phyloP scores from a whole-genome alignment of 2,329 filamentous ascomycete genomes.

The Ascochyta fabae region DNA sequence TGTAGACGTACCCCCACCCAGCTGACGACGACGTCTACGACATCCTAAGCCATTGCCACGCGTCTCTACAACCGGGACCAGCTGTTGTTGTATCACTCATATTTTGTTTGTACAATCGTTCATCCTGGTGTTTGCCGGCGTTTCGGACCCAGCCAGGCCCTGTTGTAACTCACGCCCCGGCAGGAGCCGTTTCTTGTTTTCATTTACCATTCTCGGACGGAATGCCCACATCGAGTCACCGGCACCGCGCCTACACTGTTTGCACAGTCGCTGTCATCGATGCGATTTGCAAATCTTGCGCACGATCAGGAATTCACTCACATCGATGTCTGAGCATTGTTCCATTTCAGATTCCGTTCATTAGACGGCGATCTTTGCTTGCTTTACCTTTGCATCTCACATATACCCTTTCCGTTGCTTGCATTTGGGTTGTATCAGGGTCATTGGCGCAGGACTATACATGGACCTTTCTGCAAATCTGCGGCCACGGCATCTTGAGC shows the following conservation, averaged over 20 bases:
- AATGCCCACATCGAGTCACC: constrained; percentile 16
- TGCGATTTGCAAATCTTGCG: background rate
- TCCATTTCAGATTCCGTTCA: constrained; percentile 21
- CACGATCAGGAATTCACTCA: background rate
- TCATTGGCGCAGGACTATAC: constrained; percentile 21
- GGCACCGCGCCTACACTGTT: constrained; percentile 12
- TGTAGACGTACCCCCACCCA: constrained; percentile 25
- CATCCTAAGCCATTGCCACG: constrained; percentile 15
- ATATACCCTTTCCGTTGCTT: constrained; percentile 36
- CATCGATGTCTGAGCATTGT: constrained; percentile 17
- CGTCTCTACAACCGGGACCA: constrained; percentile 23
- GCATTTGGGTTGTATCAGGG: constrained; percentile 22
- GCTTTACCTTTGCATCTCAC: constrained; percentile 21
- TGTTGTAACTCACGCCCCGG: constrained; percentile 13
- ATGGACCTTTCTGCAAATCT: constrained; percentile 15
- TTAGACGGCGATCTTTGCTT: constrained; percentile 9
- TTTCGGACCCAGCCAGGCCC: constrained; percentile 15
- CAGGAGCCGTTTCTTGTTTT: constrained; percentile 18
- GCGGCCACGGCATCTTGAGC: constrained; percentile 27
- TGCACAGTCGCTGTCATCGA: constrained; percentile 5
- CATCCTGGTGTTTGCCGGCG: constrained; percentile 20
- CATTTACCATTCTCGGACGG: constrained; percentile 14
- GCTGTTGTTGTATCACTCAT: constrained; percentile 26
- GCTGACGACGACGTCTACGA: constrained; percentile 28
- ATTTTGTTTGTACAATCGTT: constrained; percentile 30